These are phyloP conservation scores for Mycosarcoma mackinlayi DNA, from an alignment of 1,284 basidiomycete genomes.

Conservation along the genomic window DNA sequence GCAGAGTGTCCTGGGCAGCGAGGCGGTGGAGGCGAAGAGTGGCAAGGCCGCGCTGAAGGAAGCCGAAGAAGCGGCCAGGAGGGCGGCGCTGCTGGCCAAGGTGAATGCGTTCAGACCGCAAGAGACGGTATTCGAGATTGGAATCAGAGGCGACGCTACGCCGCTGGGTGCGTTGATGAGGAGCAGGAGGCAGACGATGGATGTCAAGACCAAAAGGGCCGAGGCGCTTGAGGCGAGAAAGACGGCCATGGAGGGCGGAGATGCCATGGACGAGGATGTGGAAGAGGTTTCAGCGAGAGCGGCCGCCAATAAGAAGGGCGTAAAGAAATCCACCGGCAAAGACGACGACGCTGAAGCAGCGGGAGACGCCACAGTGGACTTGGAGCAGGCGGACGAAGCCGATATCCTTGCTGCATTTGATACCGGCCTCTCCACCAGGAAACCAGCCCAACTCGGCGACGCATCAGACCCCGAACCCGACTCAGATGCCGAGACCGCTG, in stretches of 20 bases:
- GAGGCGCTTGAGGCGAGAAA: constrained; percentile 50
- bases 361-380: constrained; percentile 69
- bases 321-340: constrained; percentile 45
- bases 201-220: constrained; percentile 72
- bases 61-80: constrained; percentile 72
- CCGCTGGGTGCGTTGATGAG: constrained; percentile 78
- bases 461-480: constrained; percentile 70
- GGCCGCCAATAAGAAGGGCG: constrained; percentile 6
- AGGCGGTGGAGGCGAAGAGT: constrained; percentile 2
- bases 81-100: constrained; percentile 78
- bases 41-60: constrained; percentile 26
- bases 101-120: constrained; percentile 85
- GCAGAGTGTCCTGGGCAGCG: constrained; percentile 7
- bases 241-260: constrained; percentile 58
- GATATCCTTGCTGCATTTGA: constrained; percentile 53
- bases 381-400: constrained; percentile 74
- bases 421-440: constrained; percentile 20
- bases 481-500: constrained; percentile 60
- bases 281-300: constrained; percentile 5
- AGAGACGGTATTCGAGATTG: constrained; percentile 94
- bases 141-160: constrained; percentile 75
- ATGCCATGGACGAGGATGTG: constrained; percentile 13
- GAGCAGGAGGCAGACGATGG: constrained; percentile 82
- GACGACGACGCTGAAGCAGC: constrained; percentile 61
- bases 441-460: not conserved